phyloP scores from a whole-genome alignment of 306 rosid genomes.

The Cucurbita moschata region DNA sequence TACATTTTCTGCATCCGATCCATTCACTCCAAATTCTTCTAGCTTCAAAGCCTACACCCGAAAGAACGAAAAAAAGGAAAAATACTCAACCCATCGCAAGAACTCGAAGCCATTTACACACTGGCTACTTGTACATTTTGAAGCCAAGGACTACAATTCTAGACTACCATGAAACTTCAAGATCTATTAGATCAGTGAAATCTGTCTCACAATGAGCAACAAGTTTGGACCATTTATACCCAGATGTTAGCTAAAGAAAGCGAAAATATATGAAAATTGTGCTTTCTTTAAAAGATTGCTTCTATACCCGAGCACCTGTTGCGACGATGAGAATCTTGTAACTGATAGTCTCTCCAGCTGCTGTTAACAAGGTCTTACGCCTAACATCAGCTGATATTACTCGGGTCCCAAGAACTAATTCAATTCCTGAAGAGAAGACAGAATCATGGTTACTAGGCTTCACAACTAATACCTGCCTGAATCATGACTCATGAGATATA shows the following conservation, averaged over 20 bases:
- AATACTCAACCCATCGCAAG: background rate
- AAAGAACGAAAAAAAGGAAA: background rate
- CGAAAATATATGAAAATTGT: background rate
- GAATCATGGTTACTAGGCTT: background rate
- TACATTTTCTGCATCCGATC: conserved; percentile 87
- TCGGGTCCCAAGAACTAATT: conserved; percentile 85
- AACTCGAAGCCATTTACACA: background rate
- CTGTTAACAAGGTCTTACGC: conserved; percentile 74
- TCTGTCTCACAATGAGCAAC: background rate
- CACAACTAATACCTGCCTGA: background rate
- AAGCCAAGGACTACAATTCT: background rate
- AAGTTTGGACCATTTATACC: background rate
- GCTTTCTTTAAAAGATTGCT: conserved; percentile 19
- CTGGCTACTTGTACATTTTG: background rate
- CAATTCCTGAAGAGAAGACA: conserved; percentile 39
- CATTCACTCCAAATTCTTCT: conserved; percentile 91
- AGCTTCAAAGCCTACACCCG: conserved; percentile 66
- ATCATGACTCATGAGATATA: background rate
- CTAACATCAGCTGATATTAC: conserved; percentile 88
- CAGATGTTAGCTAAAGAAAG: background rate
- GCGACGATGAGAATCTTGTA: conserved; percentile 87
- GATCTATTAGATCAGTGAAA: background rate
- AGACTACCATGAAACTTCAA: background rate
- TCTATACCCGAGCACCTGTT: conserved; percentile 98
- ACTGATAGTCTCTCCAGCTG: conserved; percentile 93